Conservation (phyloP, 768 basidiomycete genomes). For the Clitopilus hobsonii region DNA sequence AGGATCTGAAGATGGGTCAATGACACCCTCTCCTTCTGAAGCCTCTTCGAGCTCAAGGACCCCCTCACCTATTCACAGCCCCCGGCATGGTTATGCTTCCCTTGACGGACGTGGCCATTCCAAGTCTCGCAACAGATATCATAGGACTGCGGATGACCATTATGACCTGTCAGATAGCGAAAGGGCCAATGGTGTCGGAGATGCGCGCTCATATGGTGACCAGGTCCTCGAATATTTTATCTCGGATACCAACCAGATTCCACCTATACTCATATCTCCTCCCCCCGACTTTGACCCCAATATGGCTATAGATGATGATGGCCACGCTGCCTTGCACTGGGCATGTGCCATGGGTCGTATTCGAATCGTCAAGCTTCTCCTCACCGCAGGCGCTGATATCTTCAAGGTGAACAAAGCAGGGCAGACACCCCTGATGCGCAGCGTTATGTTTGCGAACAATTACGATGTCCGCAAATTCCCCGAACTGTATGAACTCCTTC, state of each 20-base stretch:
- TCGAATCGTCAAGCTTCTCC: constrained; percentile 88
- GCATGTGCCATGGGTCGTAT: constrained; percentile 98
- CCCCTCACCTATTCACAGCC: constrained; percentile 79
- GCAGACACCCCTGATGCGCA: constrained; percentile 96
- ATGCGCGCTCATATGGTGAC: constrained; percentile 80
- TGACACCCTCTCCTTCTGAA: constrained; percentile 86
- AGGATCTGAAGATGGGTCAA: constrained; percentile 82
- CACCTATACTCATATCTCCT: constrained; percentile 80
- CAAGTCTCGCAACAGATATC: constrained; percentile 38
- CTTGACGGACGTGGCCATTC: constrained; percentile 34
- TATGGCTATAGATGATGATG: constrained; percentile 96
- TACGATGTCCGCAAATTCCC: constrained; percentile 99
- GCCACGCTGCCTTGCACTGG: constrained; percentile 97
- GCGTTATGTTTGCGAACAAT: constrained; percentile 99
- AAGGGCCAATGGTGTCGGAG: constrained; percentile 39
- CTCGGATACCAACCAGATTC: constrained; percentile 91
- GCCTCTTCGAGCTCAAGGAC: constrained; percentile 88
- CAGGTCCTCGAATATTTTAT: constrained; percentile 98
- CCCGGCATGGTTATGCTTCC: constrained; percentile 40
- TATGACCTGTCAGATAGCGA: constrained; percentile 42
- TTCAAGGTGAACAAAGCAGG: constrained; percentile 96
- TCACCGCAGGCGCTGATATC: constrained; percentile 93
- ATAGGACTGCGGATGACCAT: constrained; percentile 41
- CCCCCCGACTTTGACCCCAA: constrained; percentile 93
- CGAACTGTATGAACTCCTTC: constrained; percentile 92